Base-by-base conservation (phyloP, 2,329 filamentous ascomycete genomes). In the Xylariomycetidae sp. region DNA sequence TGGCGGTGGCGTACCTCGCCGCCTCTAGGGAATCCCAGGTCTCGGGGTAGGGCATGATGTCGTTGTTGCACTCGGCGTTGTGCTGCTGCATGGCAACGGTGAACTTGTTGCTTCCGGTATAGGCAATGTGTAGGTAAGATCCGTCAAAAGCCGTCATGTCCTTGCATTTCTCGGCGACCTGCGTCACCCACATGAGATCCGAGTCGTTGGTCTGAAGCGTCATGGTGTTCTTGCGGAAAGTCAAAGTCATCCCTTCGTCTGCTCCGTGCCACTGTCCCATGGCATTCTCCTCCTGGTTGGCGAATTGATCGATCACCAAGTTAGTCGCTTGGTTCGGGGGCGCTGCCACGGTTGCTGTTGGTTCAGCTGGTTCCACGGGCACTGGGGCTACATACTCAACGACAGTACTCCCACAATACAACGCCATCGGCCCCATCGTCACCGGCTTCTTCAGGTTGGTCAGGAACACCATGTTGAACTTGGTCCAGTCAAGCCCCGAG, bases 11-110 rank as follows among this genome's bases (percentile, higher is more conserved):
- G 50, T 85, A 84, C 27, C 78, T 69, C 4, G 66, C 61, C 2
- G 78, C 78, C 53, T 83, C 77, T 13, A 82, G 62, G 1, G 75
- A 79, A 52, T 84, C 79, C 67, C 78, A 79, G 1, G 79, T 82
- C 51, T 75, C 76, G 0, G 79, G 79, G 47, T 70, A 82, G 0
- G 80, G 79, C 13, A 66, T 65, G 17, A 73, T 62, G 13, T 54
- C 49, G 5, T 67, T 58, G 49, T 76, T 66, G 50, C 80, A 84
- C 13, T 66, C 57, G 14, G 62, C 59, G 46, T 85, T 85, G 58
- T 82, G 73, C 57, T 84, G 78, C 46, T 81, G 78, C 31, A 85
- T 54, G 2, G 79, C 69, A 28, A 84, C 61, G 6, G 71, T 76
- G 55, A 83, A 85, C 17, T 72, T 70, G 43, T 68, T 74, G 48